Evolutionary conservation across 306 rosid species (phyloP).

Genomic region (Glycine latifolia): DNA sequence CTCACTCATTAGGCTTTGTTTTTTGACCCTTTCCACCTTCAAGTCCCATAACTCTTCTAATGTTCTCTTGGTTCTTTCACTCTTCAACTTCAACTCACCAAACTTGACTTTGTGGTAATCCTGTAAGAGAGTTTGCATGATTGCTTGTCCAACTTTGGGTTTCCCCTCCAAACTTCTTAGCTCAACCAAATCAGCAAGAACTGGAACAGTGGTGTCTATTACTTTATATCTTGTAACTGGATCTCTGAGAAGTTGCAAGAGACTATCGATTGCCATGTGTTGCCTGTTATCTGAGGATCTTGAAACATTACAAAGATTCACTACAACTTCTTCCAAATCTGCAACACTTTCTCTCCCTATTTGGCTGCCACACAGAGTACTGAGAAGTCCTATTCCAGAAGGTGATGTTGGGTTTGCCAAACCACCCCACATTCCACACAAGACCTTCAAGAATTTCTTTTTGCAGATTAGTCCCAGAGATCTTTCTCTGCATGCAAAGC

Average conservation of each 20-base stretch:
- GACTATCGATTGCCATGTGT: constrained; percentile 62
- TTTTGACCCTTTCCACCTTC: constrained; percentile 70
- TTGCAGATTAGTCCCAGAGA: constrained; percentile 62
- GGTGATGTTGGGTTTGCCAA: constrained; percentile 56
- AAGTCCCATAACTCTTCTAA: constrained; percentile 69
- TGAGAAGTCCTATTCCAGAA: constrained; percentile 64
- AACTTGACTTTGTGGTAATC: constrained; percentile 76
- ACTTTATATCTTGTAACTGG: constrained; percentile 61
- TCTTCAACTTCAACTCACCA: constrained; percentile 55
- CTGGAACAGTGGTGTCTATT: constrained; percentile 49
- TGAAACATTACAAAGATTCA: constrained; percentile 56
- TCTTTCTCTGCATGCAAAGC: constrained; percentile 64
- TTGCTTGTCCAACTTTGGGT: constrained; percentile 57
- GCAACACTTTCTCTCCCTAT: constrained; percentile 61
- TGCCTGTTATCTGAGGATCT: constrained; percentile 70
- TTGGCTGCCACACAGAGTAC: constrained; percentile 59
- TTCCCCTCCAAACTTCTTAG: constrained; percentile 48
- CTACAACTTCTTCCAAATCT: constrained; percentile 48
- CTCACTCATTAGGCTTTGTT: constrained; percentile 59
- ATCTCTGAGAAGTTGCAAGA: constrained; percentile 67
- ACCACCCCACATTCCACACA: constrained; percentile 74
- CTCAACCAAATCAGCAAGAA: constrained; percentile 67
- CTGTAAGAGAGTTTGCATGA: constrained; percentile 57
- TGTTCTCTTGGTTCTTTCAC: constrained; percentile 52
- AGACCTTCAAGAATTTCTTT: constrained; percentile 49